Conservation (phyloP, 164 flowering plant genomes). For the grape (Vitis vinifera) region ASM3070453v1 NC_081823.1:7964001-7964500, state of each 20-base stretch:
- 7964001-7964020: constrained; percentile 52
- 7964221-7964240: constrained; percentile 43
- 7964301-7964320: constrained; percentile 69
- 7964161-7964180: constrained; percentile 57
- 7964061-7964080: constrained; percentile 69
- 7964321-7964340: constrained; percentile 84
- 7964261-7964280: constrained; percentile 60
- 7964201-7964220: constrained; percentile 68
- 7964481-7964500: constrained; percentile 66
- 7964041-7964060: constrained; percentile 71
- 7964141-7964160: constrained; percentile 67
- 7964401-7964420: constrained; percentile 49
- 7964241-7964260: constrained; percentile 49
- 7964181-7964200: constrained; percentile 60
- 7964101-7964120: constrained; percentile 67
- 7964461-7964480: constrained; percentile 52
- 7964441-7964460: constrained; percentile 56
- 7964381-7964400: constrained; percentile 71
- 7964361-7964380: constrained; percentile 79
- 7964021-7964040: constrained; percentile 55
- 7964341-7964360: constrained; percentile 73
- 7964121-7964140: constrained; percentile 81
- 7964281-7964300: constrained; percentile 46
- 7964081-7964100: constrained; percentile 59
- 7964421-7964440: constrained; percentile 51